Evolutionary conservation across 495 filamentous ascomycete species (phyloP).

Genomic region (Neurospora discreta): DNA sequence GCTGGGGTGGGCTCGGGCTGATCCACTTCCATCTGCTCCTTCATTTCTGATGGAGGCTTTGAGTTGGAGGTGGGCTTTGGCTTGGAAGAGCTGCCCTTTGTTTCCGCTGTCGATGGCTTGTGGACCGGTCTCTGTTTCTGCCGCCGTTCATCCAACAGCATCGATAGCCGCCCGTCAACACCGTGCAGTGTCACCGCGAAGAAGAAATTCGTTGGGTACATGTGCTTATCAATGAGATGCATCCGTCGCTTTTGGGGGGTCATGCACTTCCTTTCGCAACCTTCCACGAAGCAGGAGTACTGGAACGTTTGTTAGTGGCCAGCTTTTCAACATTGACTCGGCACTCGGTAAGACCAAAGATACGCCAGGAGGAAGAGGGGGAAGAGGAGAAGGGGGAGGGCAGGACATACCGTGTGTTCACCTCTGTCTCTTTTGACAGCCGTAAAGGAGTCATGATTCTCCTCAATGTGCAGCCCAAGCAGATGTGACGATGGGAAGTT

Average conservation of each 20-base stretch:
- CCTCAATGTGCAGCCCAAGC: conserved; percentile 75
- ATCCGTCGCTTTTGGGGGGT: conserved; percentile 72
- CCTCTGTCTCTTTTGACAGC: conserved; percentile 61
- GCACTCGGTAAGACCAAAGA: not conserved
- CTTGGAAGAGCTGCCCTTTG: not conserved
- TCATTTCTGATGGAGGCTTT: not conserved
- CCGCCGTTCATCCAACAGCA: conserved; percentile 47
- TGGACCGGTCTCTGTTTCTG: not conserved
- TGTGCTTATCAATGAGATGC: conserved; percentile 89
- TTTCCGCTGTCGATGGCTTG: conserved; percentile 28
- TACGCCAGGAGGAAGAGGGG: not conserved
- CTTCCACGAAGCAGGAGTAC: conserved; percentile 84
- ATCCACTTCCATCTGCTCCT: not conserved
- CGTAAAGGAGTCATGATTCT: conserved; percentile 77
- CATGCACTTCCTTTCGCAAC: conserved; percentile 75
- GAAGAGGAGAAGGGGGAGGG: not conserved
- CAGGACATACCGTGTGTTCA: conserved; percentile 66
- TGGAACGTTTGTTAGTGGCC: conserved; percentile 20
- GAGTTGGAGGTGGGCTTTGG: conserved; percentile 14
- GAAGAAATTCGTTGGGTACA: conserved; percentile 86
- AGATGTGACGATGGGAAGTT: conserved; percentile 66
- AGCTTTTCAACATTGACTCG: not conserved
- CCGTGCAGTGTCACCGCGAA: conserved; percentile 82
- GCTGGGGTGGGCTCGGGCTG: not conserved
- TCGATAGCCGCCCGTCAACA: conserved; percentile 69